These are phyloP conservation scores for Grosmannia clavigera DNA, from an alignment of 2,329 filamentous ascomycete species.

Conservation along the genomic window DNA sequence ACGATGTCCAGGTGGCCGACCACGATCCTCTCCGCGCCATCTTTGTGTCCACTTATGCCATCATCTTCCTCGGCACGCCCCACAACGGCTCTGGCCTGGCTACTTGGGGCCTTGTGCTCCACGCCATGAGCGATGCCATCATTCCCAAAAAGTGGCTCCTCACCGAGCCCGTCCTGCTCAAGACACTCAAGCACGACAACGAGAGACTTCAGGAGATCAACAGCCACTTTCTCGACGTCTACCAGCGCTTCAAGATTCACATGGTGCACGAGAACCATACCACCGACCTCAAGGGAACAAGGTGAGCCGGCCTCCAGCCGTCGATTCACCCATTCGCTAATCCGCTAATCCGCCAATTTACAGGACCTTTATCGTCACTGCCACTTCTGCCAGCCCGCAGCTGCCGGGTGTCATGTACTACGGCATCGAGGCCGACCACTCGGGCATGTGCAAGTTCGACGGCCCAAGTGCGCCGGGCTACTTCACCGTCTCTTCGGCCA, in stretches of 20 bases:
- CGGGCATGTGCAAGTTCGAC: conserved; percentile 60
- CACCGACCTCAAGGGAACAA: conserved; percentile 54
- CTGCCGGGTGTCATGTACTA: conserved; percentile 59
- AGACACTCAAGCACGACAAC: conserved; percentile 59
- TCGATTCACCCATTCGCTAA: too few relatives aligned
- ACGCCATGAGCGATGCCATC: conserved; percentile 54
- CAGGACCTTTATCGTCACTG: conserved; percentile 52
- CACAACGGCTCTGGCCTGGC: conserved; percentile 59
- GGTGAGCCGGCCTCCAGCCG: conserved; percentile 17
- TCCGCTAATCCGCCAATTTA: not conserved
- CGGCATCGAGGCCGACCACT: conserved; percentile 63
- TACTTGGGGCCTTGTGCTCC: conserved; percentile 53
- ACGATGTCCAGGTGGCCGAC: conserved; percentile 44
- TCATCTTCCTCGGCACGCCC: conserved; percentile 67
- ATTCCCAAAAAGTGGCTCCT: conserved; percentile 56
- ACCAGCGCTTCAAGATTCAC: conserved; percentile 58
- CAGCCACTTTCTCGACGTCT: conserved; percentile 57
- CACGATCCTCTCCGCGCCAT: conserved; percentile 55
- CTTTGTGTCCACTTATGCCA: conserved; percentile 62
- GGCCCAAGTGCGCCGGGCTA: conserved; percentile 54
- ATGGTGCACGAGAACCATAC: conserved; percentile 67
- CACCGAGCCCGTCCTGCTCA: conserved; percentile 53
- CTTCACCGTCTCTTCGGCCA: conserved; percentile 33
- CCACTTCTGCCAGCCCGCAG: conserved; percentile 55
- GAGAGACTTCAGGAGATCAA: conserved; percentile 67